These are phyloP conservation scores for Coemansia guatemalensis DNA, from an alignment of 192 early-diverging fungal species.

Conservation along the genomic window DNA sequence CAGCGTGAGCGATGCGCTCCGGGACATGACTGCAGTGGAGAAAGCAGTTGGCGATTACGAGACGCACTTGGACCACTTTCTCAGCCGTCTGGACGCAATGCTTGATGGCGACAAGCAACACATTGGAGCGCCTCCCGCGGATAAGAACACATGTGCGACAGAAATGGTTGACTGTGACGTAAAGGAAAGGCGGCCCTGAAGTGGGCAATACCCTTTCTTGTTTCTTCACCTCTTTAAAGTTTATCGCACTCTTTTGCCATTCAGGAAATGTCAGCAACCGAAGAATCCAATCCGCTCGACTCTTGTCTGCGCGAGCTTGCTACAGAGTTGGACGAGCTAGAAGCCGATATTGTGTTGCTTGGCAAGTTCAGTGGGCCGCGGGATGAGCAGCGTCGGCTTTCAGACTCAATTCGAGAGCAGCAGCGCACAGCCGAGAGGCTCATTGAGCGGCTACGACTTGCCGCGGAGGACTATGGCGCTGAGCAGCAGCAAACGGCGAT, in stretches of 20 bases:
- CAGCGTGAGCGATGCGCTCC: constrained; percentile 28
- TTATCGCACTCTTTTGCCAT: not conserved
- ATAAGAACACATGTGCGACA: not conserved
- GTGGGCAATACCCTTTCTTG: not conserved
- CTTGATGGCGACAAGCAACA: constrained; percentile 15
- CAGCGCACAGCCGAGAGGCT: constrained; percentile 39
- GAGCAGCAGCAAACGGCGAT: not conserved
- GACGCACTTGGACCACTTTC: constrained; percentile 29
- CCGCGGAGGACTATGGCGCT: constrained; percentile 4
- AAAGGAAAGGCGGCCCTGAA: not conserved
- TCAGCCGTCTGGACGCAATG: constrained; percentile 30
- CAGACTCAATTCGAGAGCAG: constrained; percentile 49
- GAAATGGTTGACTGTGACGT: not conserved
- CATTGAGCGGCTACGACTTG: constrained; percentile 16
- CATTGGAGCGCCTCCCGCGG: not conserved
- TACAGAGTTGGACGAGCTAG: constrained; percentile 33
- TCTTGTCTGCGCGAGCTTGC: constrained; percentile 17
- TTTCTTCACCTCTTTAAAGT: not conserved
- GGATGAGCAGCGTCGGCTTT: constrained; percentile 32
- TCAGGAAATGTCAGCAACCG: constrained; percentile 1
- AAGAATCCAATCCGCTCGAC: constrained; percentile 1
- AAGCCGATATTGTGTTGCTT: constrained; percentile 26
- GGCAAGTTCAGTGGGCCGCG: constrained; percentile 35
- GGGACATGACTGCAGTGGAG: constrained; percentile 31
- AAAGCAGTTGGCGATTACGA: constrained; percentile 28